Evolutionary conservation across 192 early-diverging fungal species (phyloP).

Genomic region (Backusella australiensis): DNA sequence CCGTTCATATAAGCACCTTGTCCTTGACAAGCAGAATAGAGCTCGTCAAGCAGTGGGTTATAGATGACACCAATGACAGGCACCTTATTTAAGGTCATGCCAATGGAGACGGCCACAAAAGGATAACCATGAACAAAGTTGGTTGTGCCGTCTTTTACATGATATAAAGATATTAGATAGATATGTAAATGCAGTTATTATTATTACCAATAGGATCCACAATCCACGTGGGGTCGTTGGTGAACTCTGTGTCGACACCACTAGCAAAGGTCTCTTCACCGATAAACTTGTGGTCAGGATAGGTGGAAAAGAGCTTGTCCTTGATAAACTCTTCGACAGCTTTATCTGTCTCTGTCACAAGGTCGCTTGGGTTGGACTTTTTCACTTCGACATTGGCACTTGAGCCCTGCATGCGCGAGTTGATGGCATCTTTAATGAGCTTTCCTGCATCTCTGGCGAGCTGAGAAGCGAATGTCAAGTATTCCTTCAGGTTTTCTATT

Average conservation of each 20-base stretch:
- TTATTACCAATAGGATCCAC: conserved; percentile 77
- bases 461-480: conserved; percentile 43
- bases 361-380: conserved; percentile 65
- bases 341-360: conserved; percentile 87
- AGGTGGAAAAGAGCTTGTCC: conserved; percentile 49
- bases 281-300: conserved; percentile 76
- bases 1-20: conserved; percentile 66
- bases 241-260: conserved; percentile 50
- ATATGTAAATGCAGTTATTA: too few species aligned
- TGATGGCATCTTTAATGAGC: conserved; percentile 56
- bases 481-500: conserved; percentile 1
- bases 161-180: too few species aligned
- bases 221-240: conserved; percentile 83
- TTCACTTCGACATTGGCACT: conserved; percentile 48
- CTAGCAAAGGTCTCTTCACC: conserved; percentile 83
- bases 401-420: conserved; percentile 40
- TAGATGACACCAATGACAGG: conserved; percentile 89
- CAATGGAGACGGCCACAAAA: conserved; percentile 86
- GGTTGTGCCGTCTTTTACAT: conserved; percentile 61
- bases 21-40: conserved; percentile 56
- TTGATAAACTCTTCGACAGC: conserved; percentile 77
- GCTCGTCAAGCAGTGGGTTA: conserved; percentile 85
- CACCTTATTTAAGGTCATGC: conserved; percentile 65
- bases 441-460: conserved; percentile 58
- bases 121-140: conserved; percentile 83